Percentiles rank a stretch among this genome's conserved stretches.
These are phyloP conservation scores for Ceriops tagal DNA, from an alignment of 345 rosid genomes.

Conservation along the genomic window DNA sequence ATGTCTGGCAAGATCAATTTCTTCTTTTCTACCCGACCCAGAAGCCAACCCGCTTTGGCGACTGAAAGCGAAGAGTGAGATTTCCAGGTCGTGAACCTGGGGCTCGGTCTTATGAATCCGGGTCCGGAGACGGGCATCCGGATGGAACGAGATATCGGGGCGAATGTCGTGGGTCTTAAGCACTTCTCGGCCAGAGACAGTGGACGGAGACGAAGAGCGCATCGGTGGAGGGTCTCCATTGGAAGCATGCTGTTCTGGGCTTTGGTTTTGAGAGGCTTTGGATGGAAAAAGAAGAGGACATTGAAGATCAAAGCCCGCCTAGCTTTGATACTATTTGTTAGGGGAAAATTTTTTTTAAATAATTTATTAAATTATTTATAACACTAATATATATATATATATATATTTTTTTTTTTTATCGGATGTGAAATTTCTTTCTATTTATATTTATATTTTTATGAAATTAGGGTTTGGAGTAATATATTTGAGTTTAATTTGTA, in stretches of 20 bases:
- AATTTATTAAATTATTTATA: too few species aligned
- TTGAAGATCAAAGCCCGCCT: background rate
- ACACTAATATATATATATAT: too few species aligned
- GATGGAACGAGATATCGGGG: slow-evolving; percentile 17
- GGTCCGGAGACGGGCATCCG: slow-evolving; percentile 15
- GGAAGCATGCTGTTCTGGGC: background rate
- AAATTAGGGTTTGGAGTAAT: too few species aligned
- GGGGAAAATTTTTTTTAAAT: too few species aligned
- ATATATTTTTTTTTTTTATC: too few species aligned
- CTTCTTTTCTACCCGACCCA: slow-evolving; percentile 72
- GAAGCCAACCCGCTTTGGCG: slow-evolving; percentile 85
- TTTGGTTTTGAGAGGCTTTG: background rate
- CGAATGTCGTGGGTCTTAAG: slow-evolving; percentile 15
- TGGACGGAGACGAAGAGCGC: slow-evolving; percentile 54
- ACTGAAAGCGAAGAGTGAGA: slow-evolving; percentile 34
- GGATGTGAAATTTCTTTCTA: too few species aligned
- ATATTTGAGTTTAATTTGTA: too few species aligned
- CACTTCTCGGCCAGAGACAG: slow-evolving; percentile 28
- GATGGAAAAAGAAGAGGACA: background rate
- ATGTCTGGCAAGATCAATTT: slow-evolving; percentile 52
- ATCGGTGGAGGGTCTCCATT: slow-evolving; percentile 54
- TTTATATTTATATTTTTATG: too few species aligned
- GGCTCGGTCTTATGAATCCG: background rate
- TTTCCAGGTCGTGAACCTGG: slow-evolving; percentile 23
- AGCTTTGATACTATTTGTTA: too few species aligned